Conservation (phyloP, 139 green algal species). For the Chlamydomonas urium region DNA sequence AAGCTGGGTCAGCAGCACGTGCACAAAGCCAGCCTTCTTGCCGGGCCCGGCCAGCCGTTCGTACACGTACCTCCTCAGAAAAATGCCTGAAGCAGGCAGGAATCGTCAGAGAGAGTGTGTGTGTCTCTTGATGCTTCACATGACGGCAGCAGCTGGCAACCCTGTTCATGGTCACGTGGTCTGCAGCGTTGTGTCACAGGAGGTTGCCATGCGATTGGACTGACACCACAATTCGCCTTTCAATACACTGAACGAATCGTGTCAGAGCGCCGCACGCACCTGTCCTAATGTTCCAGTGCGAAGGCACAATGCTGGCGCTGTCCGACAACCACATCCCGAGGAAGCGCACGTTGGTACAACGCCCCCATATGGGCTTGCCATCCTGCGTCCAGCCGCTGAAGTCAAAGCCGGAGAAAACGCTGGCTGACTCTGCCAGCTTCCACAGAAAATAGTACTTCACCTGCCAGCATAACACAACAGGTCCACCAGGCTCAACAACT, state of each 20-base stretch:
- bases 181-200: no score
- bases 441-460: slow-evolving; percentile 17
- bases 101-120: no score
- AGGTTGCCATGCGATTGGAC: no score
- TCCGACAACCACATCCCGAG: slow-evolving; percentile 11
- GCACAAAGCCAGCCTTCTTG: background rate
- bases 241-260: no score
- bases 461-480: no score
- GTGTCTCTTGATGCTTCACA: no score
- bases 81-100: no score
- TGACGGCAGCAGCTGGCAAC: no score
- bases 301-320: slow-evolving; percentile 14
- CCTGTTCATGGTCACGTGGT: no score
- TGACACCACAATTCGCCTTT: no score
- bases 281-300: slow-evolving; percentile 25
- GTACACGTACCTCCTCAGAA: slow-evolving; percentile 24
- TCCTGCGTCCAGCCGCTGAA: background rate
- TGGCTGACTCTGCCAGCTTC: slow-evolving; percentile 11
- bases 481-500: no score
- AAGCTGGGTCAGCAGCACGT: slow-evolving; percentile 14
- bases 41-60: slow-evolving; percentile 2
- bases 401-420: slow-evolving; percentile 9
- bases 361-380: background rate
- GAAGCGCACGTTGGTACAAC: slow-evolving; percentile 14
- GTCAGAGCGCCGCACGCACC: no score